Conservation (phyloP, 2,329 filamentous ascomycete genomes). For the Alternaria consortialis region DNA sequence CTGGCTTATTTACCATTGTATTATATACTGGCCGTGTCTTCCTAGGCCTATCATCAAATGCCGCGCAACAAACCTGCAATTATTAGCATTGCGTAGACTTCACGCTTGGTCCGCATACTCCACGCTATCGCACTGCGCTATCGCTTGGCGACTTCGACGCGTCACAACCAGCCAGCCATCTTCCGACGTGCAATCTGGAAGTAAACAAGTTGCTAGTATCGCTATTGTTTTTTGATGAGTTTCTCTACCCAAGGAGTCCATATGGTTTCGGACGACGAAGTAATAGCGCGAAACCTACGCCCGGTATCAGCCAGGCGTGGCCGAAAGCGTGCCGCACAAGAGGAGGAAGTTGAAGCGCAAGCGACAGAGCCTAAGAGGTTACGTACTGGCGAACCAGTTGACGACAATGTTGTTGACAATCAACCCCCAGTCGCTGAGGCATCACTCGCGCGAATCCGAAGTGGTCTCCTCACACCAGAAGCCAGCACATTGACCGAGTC, state of each 20-base stretch:
- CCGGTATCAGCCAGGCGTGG: constrained; percentile 17
- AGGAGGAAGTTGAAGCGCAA: constrained; percentile 8
- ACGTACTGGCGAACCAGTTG: constrained; percentile 6
- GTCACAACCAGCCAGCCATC: not conserved
- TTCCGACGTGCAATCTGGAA: not conserved
- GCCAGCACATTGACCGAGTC: constrained; percentile 29
- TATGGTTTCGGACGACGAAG: not conserved
- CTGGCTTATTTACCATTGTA: not conserved
- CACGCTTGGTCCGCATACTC: not conserved
- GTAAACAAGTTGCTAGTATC: not conserved
- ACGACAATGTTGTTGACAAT: constrained; percentile 1
- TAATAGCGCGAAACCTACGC: constrained; percentile 12
- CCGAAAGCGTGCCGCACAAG: constrained; percentile 3
- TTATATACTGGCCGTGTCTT: not conserved
- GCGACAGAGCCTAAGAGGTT: constrained; percentile 13
- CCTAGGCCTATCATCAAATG: not conserved
- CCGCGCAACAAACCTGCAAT: not conserved
- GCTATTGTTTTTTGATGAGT: not conserved
- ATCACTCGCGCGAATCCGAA: constrained; percentile 9
- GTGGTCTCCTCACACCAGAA: constrained; percentile 33
- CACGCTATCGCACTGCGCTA: not conserved
- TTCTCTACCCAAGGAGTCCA: not conserved
- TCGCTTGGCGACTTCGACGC: constrained; percentile 1
- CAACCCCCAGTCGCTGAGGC: not conserved
- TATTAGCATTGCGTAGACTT: not conserved